Base-by-base conservation (phyloP, 257 asterid genomes). In the Penstemon eatonii region DNA sequence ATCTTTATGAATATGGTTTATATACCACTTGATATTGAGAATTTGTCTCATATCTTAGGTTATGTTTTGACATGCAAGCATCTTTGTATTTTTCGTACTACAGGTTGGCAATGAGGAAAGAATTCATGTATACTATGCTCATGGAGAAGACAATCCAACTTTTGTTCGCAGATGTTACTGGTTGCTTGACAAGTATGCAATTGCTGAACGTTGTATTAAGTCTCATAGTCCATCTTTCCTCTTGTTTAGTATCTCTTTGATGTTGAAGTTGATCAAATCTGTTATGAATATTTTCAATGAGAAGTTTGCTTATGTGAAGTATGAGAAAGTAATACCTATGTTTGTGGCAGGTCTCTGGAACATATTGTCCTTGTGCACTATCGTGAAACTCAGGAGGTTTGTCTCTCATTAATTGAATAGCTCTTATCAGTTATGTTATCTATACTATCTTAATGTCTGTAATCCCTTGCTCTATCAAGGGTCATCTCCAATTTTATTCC, bases 141-240 rank as follows among this genome's bases (percentile, higher is more conserved):
- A 90, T 73, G 99, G 99, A 65, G 95, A 90, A 82, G 95, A 84
- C 75, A 86, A 76, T 56, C 80, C 92, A 40, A 93, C 97, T 60
- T 93, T 93, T 82, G 99, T 90, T 62, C 96, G 99, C 69, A 86
- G 99, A 86, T 93, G 99, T 76, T 93, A 90, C 79, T 93, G 99
- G 99, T 87, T 93, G 58, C 96, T 93, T 63, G 97, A 93, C 82
- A 93, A 93, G 99, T 93, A 87, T 76, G 96, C 45, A 70, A 53
- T 65, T 7, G 6, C 58, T 74, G 60, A 58, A 52, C 71, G 49
- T 65, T 71, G 51, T 36, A 70, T 25, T 46, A 49, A 45, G 57
- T 69, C 63, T 67, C 13, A 66, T 63, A 54, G 41, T 37, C 45
- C 46, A 41, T 11, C 67, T 40, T 33, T 40, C 47, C 61, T 56